A percentile compares a stretch with the other conserved stretches of the same genome.
phyloP scores from a whole-genome alignment of 2,329 filamentous ascomycete genomes.

The Fusarium piperis region DNA sequence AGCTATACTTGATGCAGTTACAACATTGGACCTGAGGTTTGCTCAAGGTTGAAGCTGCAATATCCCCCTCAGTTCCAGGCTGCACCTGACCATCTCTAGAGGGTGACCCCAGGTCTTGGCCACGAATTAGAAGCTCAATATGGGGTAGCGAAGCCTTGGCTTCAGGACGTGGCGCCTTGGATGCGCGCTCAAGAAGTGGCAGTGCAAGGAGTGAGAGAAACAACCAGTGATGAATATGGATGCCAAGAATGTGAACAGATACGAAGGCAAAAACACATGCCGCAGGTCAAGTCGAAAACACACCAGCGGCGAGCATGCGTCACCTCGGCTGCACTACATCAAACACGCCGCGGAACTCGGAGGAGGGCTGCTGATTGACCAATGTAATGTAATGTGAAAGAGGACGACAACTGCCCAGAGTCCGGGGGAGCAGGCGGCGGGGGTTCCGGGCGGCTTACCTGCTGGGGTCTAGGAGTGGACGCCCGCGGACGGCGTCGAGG shows the following conservation, averaged over 20 bases:
- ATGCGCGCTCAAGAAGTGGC: slow-evolving; percentile 25
- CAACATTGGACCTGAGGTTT: not conserved
- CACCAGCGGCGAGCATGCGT: not conserved
- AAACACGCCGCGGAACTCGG: slow-evolving; percentile 11
- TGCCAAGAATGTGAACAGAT: not conserved
- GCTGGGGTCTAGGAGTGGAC: not conserved
- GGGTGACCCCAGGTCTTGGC: slow-evolving; percentile 34
- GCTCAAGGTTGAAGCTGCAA: not conserved
- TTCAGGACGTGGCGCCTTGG: slow-evolving; percentile 29
- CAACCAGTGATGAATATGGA: not conserved
- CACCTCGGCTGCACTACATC: slow-evolving; percentile 30
- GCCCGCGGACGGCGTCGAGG: slow-evolving; percentile 11
- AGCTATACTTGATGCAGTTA: not conserved
- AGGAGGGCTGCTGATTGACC: slow-evolving; percentile 13
- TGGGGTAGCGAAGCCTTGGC: slow-evolving; percentile 35
- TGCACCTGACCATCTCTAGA: slow-evolving; percentile 29
- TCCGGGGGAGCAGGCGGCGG: slow-evolving; percentile 22
- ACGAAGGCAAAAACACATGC: slow-evolving; percentile 33
- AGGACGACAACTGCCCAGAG: slow-evolving; percentile 11
- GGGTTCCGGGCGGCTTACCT: slow-evolving; percentile 7
- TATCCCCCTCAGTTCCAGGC: slow-evolving; percentile 8
- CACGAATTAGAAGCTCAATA: slow-evolving; percentile 21
- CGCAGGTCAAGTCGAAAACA: not conserved
- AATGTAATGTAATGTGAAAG: slow-evolving; percentile 12
- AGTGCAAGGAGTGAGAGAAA: slow-evolving; percentile 16